Base-by-base conservation (phyloP, 164 flowering plant genomes). In the Piper longum region DNA sequence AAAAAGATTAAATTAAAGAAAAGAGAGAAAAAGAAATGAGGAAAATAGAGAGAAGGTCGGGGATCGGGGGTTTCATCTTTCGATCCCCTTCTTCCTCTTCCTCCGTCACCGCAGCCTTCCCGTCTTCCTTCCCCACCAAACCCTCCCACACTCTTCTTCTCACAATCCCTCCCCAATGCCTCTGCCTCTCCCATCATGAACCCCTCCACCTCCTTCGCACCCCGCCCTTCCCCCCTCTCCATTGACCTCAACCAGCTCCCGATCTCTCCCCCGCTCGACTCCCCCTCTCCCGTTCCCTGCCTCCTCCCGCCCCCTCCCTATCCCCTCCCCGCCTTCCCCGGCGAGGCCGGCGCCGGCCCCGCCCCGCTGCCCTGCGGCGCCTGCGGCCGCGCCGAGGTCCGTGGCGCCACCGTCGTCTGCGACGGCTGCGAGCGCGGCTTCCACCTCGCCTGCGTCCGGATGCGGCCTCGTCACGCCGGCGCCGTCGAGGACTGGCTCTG, bases 161-260 rank as follows among this genome's bases (percentile, higher is more conserved):
- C 52, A 13, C 14, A 48, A 12, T 5, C 52, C 52, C 14, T 8
- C 12, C 52, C 52, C 12, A 11, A 44, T 44, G 48, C 8, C 7
- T 9, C 52, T 14, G 0, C 52, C 52, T 12, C 36, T 12, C 9
- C 52, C 14, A 14, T 48, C 7, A 48, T 14, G 52, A 14, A 9
- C 7, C 52, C 7, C 52, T 8, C 52, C 52, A 2, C 52, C 52
- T 9, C 12, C 52, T 9, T 13, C 52, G 14, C 52, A 12, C 52
- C 12, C 48, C 74, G 72, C 44, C 59, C 83, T 73, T 43, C 75
- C 73, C 42, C 67, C 8, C 80, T 85, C 59, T 72, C 62, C 64
- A 85, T 87, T 78, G 90, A 87, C 77, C 85, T 87, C 70, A 87
- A 84, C 63, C 88, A 84, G 82, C 76, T 82, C 77, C 87, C 87